Percentiles rank a stretch among this genome's conserved stretches.
These are phyloP conservation scores for Pilasporangium apinafurcum DNA, from an alignment of 352 stramenopile species.

Conservation along the genomic window DNA sequence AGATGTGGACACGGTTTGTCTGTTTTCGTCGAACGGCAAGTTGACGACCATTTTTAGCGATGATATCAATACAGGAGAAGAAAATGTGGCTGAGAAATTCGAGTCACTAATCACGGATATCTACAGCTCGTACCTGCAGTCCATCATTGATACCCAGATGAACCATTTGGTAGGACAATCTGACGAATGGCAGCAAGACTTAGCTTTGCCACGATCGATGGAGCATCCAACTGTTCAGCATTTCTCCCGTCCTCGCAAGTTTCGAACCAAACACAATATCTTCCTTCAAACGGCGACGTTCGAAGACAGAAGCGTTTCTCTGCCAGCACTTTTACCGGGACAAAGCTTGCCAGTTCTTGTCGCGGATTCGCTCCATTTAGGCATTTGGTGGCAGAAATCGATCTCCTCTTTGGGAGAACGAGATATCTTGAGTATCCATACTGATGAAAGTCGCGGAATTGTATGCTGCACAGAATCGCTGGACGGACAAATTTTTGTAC, in stretches of 20 bases:
- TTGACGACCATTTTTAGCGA: conserved; percentile 71
- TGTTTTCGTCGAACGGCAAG: conserved; percentile 54
- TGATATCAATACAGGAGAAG: conserved; percentile 37
- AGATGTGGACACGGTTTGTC: conserved; percentile 64
- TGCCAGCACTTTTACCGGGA: conserved; percentile 23
- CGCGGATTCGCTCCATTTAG: conserved; percentile 35
- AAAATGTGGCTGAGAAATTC: conserved; percentile 50
- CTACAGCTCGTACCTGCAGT: conserved; percentile 42
- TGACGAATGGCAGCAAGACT: conserved; percentile 59
- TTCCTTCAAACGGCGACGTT: conserved; percentile 47
- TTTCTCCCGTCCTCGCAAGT: conserved; percentile 49
- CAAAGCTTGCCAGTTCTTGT: conserved; percentile 48
- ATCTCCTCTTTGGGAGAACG: conserved; percentile 40
- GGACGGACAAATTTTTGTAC: conserved; percentile 56
- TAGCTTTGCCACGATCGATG: conserved; percentile 9
- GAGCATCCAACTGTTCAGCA: conserved; percentile 20
- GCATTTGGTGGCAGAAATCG: conserved; percentile 66
- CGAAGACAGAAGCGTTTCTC: conserved; percentile 29
- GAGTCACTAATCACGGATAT: conserved; percentile 53
- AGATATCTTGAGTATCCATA: conserved; percentile 52
- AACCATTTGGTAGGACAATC: conserved; percentile 38
- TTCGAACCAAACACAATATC: conserved; percentile 53
- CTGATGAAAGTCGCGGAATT: conserved; percentile 42
- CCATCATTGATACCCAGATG: conserved; percentile 54
- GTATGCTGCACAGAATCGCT: conserved; percentile 40